Base-by-base conservation (phyloP, 768 basidiomycete species). In the Russula sp. region DNA sequence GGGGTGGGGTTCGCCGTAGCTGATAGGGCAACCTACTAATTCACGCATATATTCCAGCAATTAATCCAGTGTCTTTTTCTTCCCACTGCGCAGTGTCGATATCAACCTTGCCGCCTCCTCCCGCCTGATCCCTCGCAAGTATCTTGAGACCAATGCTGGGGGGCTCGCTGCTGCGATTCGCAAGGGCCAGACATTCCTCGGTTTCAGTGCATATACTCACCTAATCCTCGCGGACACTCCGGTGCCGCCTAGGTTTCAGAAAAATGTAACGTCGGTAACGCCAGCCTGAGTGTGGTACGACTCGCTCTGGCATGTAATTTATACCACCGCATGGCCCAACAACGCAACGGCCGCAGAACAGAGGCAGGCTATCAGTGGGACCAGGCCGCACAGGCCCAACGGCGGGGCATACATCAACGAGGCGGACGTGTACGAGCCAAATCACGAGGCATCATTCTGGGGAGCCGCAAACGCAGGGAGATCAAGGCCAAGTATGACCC, bases 371-470 rank as follows among this genome's bases (percentile, higher is more conserved):
- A 40, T 53, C 22, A 22, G 10, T 14, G 40, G 54, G 18, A 64
- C 66, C 11, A 39, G 9, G 49, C 4, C 18, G 55, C 42, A 39
- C 42, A 40, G 39, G 39, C 47, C 56, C 6, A 57, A 66, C 34
- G 56, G 60, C 40, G 68, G 67, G 11, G 56, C 68, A 6, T 68
- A 69, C 58, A 59, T 58, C 10, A 69, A 68, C 48, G 64, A 69
- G 54, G 68, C 67, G 20, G 68, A 69, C 50, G 67, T 62, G 22
- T 39, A n/a, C 40, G 62, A 66, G 47, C 62, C 65, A 35, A 16
- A 60, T 50, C 54, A 58, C 53, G 53, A 50, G 31, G 47, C 31
- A 11, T 49, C 59, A 7, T 67, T 67, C 52, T 69, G 55, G 27
- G 66, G 68, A 7, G 14, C 32, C 31, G 53, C 66, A 16, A 60